Percentiles rank a stretch among this genome's conserved stretches.
These are phyloP conservation scores for Metschnikowia santaceciliae DNA, from an alignment of 805 yeast genomes.

Conservation along the genomic window DNA sequence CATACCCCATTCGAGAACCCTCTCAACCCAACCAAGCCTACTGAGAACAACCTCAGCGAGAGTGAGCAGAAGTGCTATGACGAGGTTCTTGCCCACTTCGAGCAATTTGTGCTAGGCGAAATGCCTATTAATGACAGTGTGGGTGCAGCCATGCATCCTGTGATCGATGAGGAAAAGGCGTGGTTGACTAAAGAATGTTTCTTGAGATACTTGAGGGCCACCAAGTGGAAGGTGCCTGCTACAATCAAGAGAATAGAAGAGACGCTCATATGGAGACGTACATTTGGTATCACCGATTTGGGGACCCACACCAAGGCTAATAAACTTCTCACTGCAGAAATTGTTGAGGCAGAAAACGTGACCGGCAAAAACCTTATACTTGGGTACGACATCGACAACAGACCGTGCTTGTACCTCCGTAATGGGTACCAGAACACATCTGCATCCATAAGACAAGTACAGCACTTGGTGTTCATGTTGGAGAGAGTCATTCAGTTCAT, in stretches of 20 bases:
- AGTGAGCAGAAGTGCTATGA: constrained; percentile 32
- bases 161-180: constrained; percentile 34
- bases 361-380: constrained; percentile 53
- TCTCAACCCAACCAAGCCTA: constrained; percentile 29
- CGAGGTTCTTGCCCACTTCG: constrained; percentile 27
- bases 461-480: constrained; percentile 54
- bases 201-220: constrained; percentile 47
- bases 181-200: constrained; percentile 53
- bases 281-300: constrained; percentile 42
- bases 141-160: constrained; percentile 23
- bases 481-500: constrained; percentile 49
- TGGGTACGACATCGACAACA: constrained; percentile 51
- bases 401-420: constrained; percentile 51
- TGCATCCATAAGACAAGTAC: constrained; percentile 50
- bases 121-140: constrained; percentile 28
- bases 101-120: constrained; percentile 22
- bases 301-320: constrained; percentile 25
- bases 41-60: constrained; percentile 25
- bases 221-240: constrained; percentile 45
- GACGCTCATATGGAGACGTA: constrained; percentile 53
- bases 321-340: constrained; percentile 36
- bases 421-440: constrained; percentile 55
- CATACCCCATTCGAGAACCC: constrained; percentile 40
- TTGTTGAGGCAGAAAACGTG: constrained; percentile 44
- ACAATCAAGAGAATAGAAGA: constrained; percentile 44